A percentile compares a stretch with the other conserved stretches of the same genome.
phyloP scores from a whole-genome alignment of 2,329 filamentous ascomycete genomes.

The Pyricularia pennisetigena region DNA sequence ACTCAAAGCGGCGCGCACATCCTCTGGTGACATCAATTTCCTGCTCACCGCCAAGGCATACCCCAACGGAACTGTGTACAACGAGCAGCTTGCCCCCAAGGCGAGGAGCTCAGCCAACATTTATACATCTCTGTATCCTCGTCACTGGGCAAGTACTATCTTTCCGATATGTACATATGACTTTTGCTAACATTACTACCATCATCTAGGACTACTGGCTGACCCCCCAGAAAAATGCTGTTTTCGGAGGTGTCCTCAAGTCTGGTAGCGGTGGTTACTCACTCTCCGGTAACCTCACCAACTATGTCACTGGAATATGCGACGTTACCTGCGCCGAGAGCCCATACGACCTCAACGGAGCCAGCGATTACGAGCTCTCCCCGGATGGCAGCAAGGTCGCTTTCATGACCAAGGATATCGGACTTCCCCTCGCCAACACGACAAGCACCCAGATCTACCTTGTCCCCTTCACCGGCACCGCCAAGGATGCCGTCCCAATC shows the following conservation, averaged over 20 bases:
- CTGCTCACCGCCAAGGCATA: constrained; percentile 41
- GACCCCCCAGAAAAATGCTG: constrained; percentile 42
- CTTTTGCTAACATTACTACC: neutral
- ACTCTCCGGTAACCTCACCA: constrained; percentile 20
- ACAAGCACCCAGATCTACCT: constrained; percentile 24
- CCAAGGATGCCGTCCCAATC: constrained; percentile 20
- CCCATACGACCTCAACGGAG: constrained; percentile 40
- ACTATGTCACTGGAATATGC: constrained; percentile 23
- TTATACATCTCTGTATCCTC: constrained; percentile 46
- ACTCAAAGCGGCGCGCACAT: constrained; percentile 22
- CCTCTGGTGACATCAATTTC: constrained; percentile 24
- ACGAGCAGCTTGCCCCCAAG: constrained; percentile 35
- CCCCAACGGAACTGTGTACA: constrained; percentile 47
- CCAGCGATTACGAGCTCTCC: constrained; percentile 50
- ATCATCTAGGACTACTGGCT: constrained; percentile 35
- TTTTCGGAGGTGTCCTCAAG: constrained; percentile 48
- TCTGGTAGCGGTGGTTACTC: constrained; percentile 8
- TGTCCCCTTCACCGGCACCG: constrained; percentile 19
- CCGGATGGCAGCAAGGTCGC: constrained; percentile 33
- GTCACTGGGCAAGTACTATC: constrained; percentile 36
- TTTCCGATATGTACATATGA: neutral
- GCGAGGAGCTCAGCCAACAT: constrained; percentile 40
- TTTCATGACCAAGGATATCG: constrained; percentile 45
- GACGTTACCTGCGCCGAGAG: constrained; percentile 27
- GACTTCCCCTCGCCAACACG: constrained; percentile 46